A percentile compares a stretch with the other conserved stretches of the same genome.
Evolutionary conservation across 2,329 filamentous ascomycete species (phyloP).

Genomic region (Aureobasidium vineae): DNA sequence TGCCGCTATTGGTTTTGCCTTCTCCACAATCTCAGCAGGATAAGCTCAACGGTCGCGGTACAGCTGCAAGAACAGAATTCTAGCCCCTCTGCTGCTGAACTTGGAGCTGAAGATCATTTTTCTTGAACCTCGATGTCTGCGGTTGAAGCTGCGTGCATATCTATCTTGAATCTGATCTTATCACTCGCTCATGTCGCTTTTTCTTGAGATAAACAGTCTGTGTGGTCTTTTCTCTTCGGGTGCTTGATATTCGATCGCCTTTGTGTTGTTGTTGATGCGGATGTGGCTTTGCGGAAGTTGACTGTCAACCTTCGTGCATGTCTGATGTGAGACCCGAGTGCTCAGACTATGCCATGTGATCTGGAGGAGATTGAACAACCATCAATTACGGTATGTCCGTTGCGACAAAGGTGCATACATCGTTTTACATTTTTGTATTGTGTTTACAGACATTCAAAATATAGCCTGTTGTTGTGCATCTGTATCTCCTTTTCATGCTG

Average conservation of each 20-base stretch:
- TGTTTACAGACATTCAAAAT: slow-evolving; percentile 16
- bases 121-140: neutral
- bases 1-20: slow-evolving; percentile 12
- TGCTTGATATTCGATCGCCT: neutral
- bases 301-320: slow-evolving; percentile 7
- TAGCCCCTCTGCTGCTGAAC: slow-evolving; percentile 2
- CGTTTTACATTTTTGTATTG: slow-evolving; percentile 19
- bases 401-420: neutral
- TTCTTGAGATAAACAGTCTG: neutral
- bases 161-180: neutral
- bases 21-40: slow-evolving; percentile 18
- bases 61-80: neutral
- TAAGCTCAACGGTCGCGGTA: slow-evolving; percentile 14
- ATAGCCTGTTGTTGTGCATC: slow-evolving; percentile 12
- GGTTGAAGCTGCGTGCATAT: neutral
- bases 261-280: neutral
- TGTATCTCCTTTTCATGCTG: neutral
- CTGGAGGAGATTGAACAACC: neutral
- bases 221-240: neutral
- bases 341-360: neutral
- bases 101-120: neutral
- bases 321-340: neutral
- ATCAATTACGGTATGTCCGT: slow-evolving; percentile 1
- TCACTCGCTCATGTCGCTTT: too few species aligned
- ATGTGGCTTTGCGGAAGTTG: slow-evolving; percentile 7